Evolutionary conservation across 768 basidiomycete genomes (phyloP), one percentile per base, ranked within the genome.

Genomic region (Termitomyces sp.): DNA sequence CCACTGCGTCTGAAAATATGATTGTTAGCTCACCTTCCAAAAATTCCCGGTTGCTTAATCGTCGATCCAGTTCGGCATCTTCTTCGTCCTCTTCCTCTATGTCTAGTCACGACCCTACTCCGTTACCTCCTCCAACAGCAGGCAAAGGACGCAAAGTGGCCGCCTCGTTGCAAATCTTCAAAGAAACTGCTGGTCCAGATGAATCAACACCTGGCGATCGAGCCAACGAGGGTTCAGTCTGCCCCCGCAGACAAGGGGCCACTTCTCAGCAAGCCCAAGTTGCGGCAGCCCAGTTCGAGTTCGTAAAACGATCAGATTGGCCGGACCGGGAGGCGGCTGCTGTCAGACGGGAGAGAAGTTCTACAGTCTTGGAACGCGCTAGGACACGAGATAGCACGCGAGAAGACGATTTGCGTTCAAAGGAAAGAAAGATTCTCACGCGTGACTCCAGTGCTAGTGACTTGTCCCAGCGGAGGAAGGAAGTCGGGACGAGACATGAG

Each of bases 241-340:
- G 65, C 7, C 59, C 55, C 31, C 69, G 70, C 29, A 68, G 70
- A 58, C 62, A 69, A 27, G 69, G 71, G 31, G 68, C 74, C 8
- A 72, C 74, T 29, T 71, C 74, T 32, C 74, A 81, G 39, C 73
- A 74, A 32, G 74, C 76, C 29, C 80, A 83, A 58, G 84, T 89
- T 44, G 80, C 82, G 26, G 81, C 87, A 60, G 79, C 88, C 18
- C 80, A 85, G 65, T 91, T 84, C 66, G 83, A 91, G 74, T 91
- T 90, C 64, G 88, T 92, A 47, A 91, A 90, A 67, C 82, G 90
- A 43, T 85, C 91, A 16, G 90, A 89, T 62, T 92, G 91, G 91
- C 88, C 87, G 1, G 89, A 90, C 68, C 82, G 87, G 41, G 90
- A 90, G 72, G 75, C 82, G 5, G 87, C 84, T 55, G 87, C 85